Percentiles rank a stretch among this genome's conserved stretches.
phyloP scores from a whole-genome alignment of 2,329 filamentous ascomycete species.

The Ascochyta viciae-villosae region DNA sequence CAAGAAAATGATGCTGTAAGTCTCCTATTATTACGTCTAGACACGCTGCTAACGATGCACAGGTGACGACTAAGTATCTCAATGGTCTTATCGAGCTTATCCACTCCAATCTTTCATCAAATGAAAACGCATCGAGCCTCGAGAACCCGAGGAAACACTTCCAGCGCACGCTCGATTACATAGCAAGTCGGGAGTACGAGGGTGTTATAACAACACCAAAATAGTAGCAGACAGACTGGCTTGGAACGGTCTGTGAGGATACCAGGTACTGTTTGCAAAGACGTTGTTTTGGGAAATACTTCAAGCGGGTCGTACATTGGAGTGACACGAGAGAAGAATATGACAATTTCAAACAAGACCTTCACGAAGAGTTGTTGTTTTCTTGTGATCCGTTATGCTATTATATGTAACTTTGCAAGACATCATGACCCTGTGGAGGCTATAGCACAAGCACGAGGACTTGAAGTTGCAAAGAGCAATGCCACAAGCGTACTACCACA shows the following conservation, averaged over 20 bases:
- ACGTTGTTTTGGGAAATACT: constrained; percentile 1
- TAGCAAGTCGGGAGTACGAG: constrained; percentile 88
- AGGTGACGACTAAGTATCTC: constrained; percentile 94
- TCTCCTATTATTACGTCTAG: constrained; percentile 5
- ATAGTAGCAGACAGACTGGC: constrained; percentile 25
- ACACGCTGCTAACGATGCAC: constrained; percentile 12
- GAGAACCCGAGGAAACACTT: constrained; percentile 95
- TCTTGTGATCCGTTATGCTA: background rate
- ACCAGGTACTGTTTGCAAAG: background rate
- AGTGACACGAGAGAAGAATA: background rate
- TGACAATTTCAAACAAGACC: background rate
- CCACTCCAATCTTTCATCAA: constrained; percentile 90
- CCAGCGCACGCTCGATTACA: constrained; percentile 92
- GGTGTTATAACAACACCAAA: constrained; percentile 78
- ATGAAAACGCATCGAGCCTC: constrained; percentile 80
- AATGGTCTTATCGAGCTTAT: constrained; percentile 98
- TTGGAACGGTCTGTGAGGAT: background rate
- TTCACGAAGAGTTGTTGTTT: background rate
- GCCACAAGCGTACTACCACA: too few species aligned
- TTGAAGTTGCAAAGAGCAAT: too few species aligned
- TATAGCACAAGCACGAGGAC: background rate
- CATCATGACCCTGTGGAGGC: background rate
- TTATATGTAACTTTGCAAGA: background rate
- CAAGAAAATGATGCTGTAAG: constrained; percentile 94
- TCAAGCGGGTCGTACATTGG: background rate